A percentile compares a stretch with the other conserved stretches of the same genome.
Conservation (phyloP, 139 green algal species). For the Auxenochlorella pyrenoidosa region DNA sequence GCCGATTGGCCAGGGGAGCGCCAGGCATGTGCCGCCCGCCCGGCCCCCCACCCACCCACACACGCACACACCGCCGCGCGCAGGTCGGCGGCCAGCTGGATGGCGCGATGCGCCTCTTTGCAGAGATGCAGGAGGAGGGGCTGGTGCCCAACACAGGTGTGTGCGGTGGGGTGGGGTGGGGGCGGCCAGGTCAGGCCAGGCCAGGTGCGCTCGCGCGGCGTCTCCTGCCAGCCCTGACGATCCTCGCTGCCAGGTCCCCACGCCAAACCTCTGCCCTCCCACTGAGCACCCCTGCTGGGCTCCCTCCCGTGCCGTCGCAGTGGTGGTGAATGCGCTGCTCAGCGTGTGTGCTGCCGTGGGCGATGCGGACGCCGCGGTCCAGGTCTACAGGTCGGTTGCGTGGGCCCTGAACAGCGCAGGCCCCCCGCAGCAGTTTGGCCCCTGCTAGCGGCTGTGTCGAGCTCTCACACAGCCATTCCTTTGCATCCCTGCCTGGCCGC, state of each 20-base stretch:
- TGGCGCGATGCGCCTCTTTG: slow-evolving; percentile 28
- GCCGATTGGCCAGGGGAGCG: too few species aligned
- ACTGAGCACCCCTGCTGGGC: too few species aligned
- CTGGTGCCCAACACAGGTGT: slow-evolving; percentile 27
- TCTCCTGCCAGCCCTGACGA: too few species aligned
- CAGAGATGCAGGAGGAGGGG: slow-evolving; percentile 39
- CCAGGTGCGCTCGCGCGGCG: too few species aligned
- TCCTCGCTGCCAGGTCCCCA: too few species aligned
- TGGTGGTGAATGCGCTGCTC: slow-evolving; percentile 26
- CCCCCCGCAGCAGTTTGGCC: too few species aligned
- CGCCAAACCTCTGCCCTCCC: background rate
- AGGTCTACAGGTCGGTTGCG: slow-evolving; percentile 18
- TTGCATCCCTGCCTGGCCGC: background rate
- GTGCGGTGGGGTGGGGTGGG: background rate
- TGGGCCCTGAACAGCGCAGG: too few species aligned
- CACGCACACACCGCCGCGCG: background rate
- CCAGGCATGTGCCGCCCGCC: too few species aligned
- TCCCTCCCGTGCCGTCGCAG: background rate
- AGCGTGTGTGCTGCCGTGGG: slow-evolving; percentile 18
- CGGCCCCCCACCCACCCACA: too few species aligned
- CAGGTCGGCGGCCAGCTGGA: background rate
- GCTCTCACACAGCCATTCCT: background rate
- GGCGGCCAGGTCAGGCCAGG: background rate
- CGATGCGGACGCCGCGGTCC: slow-evolving; percentile 23
- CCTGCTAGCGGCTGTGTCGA: background rate